Evolutionary conservation across 2,329 filamentous ascomycete species (phyloP).

Genomic region (Aspergillus sp.): DNA sequence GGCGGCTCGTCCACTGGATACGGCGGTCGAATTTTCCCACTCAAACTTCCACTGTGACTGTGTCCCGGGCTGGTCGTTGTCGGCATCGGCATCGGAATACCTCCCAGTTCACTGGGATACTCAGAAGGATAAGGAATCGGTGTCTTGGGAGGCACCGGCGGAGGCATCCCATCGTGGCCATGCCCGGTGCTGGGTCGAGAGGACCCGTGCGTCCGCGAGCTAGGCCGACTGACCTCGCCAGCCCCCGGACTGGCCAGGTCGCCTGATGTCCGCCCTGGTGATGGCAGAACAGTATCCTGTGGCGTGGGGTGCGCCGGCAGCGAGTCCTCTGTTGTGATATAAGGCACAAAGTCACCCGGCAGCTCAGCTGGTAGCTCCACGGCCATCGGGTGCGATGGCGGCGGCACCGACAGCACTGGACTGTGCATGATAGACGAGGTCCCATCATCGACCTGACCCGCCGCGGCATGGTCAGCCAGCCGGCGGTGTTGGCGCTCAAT

Average conservation of each 20-base stretch:
- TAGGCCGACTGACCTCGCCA: constrained; percentile 23
- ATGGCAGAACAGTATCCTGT: constrained; percentile 26
- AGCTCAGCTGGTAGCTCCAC: constrained; percentile 63
- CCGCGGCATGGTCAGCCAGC: constrained; percentile 55
- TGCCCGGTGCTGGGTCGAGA: constrained; percentile 41
- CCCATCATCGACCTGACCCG: constrained; percentile 30
- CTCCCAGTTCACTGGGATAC: constrained; percentile 26
- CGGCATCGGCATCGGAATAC: constrained; percentile 39
- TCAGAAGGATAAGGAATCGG: constrained; percentile 60
- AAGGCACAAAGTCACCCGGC: constrained; percentile 37
- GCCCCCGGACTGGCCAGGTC: constrained; percentile 36
- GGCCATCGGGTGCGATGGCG: constrained; percentile 51
- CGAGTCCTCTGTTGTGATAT: constrained; percentile 32
- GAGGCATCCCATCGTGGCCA: constrained; percentile 49
- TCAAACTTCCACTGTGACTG: constrained; percentile 12
- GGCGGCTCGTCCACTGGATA: constrained; percentile 83
- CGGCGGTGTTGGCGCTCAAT: constrained; percentile 75
- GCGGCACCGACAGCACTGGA: constrained; percentile 32
- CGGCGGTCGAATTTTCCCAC: constrained; percentile 55
- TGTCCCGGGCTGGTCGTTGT: constrained; percentile 15
- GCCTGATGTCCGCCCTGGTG: constrained; percentile 30
- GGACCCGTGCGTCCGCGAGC: constrained; percentile 30
- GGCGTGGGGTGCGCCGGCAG: constrained; percentile 32
- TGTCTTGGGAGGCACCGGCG: constrained; percentile 76
- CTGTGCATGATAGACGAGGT: constrained; percentile 19